Base-by-base conservation (phyloP, 352 stramenopile genomes). In the Phytophthora brassicae region DNA sequence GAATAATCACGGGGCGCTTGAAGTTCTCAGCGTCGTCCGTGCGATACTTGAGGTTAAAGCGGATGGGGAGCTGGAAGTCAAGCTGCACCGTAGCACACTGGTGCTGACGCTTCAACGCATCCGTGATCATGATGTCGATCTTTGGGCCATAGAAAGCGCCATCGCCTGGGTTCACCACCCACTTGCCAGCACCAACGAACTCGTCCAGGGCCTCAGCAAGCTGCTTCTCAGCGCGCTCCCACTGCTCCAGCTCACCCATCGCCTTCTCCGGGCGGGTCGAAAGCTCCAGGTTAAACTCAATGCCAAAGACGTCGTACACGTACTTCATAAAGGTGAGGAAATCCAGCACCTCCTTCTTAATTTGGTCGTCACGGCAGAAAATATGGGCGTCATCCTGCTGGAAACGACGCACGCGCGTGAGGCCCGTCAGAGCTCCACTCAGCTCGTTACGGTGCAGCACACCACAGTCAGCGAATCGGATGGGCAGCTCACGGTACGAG, bases 141-240 rank as follows among this genome's bases (percentile, higher is more conserved):
- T 99, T 99, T 12, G 97, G 97, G 24, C 97, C 97, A 80, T 99
- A 99, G 78, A 99, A 99, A 35, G 97, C 97, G 62, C 97, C 97
- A 71, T 99, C 97, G 42, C 96, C 97, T 14, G 96, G 92, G 70
- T 99, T 99, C 43, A 98, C 88, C 49, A 86, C 86, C 97, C 97
- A 99, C 51, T 97, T 96, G 50, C 95, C 95, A 47, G 92, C 89
- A 17, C 96, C 97, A 41, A 85, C 78, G 59, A 99, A 99, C 50
- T 91, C 83, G 68, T 99, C 88, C 66, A 99, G 90, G 12, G 96
- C 96, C 66, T 88, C 78, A 14, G 82, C 83, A 24, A 99, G 76
- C 66, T 87, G 77, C 9, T 17, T 48, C 54, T 89, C 78, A 29
- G 80, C 80, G 20, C 60, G 62, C 50, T 99, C 80, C 97, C 97